These are phyloP conservation scores for Phytophthora multivora DNA, from an alignment of 352 stramenopile genomes.

Conservation along the genomic window DNA sequence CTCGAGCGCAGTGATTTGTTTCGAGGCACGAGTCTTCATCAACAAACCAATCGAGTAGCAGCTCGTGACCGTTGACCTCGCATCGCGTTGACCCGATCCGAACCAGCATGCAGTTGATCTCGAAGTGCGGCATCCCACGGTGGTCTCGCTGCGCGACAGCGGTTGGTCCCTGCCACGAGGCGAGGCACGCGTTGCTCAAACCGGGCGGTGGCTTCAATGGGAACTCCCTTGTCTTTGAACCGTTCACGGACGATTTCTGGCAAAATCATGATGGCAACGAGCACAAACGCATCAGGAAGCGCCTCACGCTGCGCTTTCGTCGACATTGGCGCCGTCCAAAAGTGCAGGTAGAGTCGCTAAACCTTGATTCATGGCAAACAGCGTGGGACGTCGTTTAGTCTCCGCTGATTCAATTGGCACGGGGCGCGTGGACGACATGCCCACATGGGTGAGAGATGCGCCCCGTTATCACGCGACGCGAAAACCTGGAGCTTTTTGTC, in stretches of 20 bases:
- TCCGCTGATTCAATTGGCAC: slow-evolving; percentile 21
- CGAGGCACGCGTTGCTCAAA: slow-evolving; percentile 30
- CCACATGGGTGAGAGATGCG: slow-evolving; percentile 17
- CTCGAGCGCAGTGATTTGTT: slow-evolving; percentile 27
- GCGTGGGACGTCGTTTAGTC: slow-evolving; percentile 1
- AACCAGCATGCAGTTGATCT: slow-evolving; percentile 27
- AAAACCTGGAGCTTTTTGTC: not conserved
- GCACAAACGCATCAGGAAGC: slow-evolving; percentile 7
- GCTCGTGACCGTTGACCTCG: slow-evolving; percentile 1
- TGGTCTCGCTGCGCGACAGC: slow-evolving; percentile 23
- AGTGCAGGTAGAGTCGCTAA: slow-evolving; percentile 6
- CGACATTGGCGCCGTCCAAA: slow-evolving; percentile 1
- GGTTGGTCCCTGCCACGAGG: slow-evolving; percentile 30
- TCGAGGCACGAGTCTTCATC: slow-evolving; percentile 19
- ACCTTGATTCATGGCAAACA: slow-evolving; percentile 10
- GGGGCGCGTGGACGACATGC: slow-evolving; percentile 16
- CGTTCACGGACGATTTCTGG: slow-evolving; percentile 3
- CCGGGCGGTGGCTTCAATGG: not conserved
- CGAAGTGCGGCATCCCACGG: slow-evolving; percentile 15
- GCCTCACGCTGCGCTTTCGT: not conserved
- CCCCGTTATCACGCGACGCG: slow-evolving; percentile 21
- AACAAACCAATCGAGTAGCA: slow-evolving; percentile 8
- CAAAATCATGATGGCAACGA: not conserved
- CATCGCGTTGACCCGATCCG: slow-evolving; percentile 14
- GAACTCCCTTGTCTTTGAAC: slow-evolving; percentile 2